Percentiles rank a stretch among this genome's conserved stretches.
Evolutionary conservation across 75 land plant species (phyloP).

Genomic region (Cryptomeria japonica): DNA sequence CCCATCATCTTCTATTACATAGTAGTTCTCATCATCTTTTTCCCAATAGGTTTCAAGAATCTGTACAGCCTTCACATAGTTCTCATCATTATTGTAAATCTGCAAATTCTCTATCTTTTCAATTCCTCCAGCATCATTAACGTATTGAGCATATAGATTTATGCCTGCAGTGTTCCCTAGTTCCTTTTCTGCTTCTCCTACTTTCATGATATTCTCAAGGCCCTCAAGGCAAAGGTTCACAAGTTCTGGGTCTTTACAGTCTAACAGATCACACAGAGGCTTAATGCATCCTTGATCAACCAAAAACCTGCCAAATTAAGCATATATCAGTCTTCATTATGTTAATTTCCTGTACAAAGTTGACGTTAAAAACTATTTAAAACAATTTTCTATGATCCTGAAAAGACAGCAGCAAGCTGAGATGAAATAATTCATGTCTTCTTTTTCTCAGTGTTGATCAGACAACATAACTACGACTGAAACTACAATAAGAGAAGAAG

Average conservation of each 20-base stretch:
- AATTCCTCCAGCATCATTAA: slow-evolving; percentile 78
- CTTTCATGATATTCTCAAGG: slow-evolving; percentile 56
- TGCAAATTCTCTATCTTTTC: slow-evolving; percentile 79
- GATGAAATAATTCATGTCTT: not conserved
- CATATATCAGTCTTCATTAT: not conserved
- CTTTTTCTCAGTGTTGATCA: not conserved
- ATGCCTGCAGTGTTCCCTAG: slow-evolving; percentile 40
- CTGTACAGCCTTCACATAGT: slow-evolving; percentile 64
- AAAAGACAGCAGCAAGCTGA: not conserved
- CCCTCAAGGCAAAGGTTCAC: slow-evolving; percentile 61
- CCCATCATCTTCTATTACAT: slow-evolving; percentile 35
- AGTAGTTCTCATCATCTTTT: slow-evolving; percentile 23
- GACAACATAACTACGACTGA: not conserved
- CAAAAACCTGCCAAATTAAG: slow-evolving; percentile 29
- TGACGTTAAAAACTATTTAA: not conserved
- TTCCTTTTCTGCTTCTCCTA: slow-evolving; percentile 57
- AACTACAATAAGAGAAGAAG: not conserved
- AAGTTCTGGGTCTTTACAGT: slow-evolving; percentile 49
- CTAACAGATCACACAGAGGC: slow-evolving; percentile 61
- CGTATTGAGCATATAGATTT: slow-evolving; percentile 61
- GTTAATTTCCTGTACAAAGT: not conserved
- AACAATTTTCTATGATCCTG: not conserved
- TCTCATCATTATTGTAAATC: slow-evolving; percentile 70
- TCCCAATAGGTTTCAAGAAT: slow-evolving; percentile 79
- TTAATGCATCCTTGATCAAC: slow-evolving; percentile 67